Evolutionary conservation across 106 monocot species (phyloP), one percentile per base, ranked within the genome.

Genomic region (Dioscorea dumetorum): DNA sequence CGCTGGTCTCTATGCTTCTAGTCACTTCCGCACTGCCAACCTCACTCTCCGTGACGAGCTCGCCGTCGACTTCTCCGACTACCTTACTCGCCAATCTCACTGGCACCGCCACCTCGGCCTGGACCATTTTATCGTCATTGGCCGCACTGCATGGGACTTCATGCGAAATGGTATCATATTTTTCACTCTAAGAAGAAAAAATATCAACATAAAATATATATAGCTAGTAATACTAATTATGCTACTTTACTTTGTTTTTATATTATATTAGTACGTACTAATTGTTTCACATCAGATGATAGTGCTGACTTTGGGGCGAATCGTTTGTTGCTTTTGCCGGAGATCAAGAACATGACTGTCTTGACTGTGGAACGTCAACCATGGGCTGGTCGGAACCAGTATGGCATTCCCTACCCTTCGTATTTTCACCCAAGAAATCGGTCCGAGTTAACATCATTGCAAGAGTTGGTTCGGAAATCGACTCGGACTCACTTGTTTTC

Each of bases 81-180:
- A 56, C 57, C 58, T 87, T n/a, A 19, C 69, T 24, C 5, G 18
- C 2, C 69, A 48, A 22, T 33, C 58, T 16, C 0, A 63, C 16
- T 88, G 71, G 69, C 57, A 31, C 28, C 71, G 72, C 21, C 49
- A 58, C 53, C 16, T 12, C 21, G 88, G 88, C 23, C 66, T 35
- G 8, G 88, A 84, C 50, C 88, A 88, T 62, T 88, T 88, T 67
- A 53, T 84, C 16, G 81, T 66, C 35, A 24, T 84, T n/a, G 83
- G 88, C 22, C 77, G 88, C 48, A 78, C 88, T 17, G 68, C 88
- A 9, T 78, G 83, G 87, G 87, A 87, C 66, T 83, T 87, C 64
- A 87, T 87, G 87, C 67, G 83, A 23, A 21, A 22, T 12, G 72
- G 71, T 18, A 20, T 3, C n/a, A 1, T 28, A 28, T 1, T 28